These are phyloP conservation scores for Epichloe aotearoae DNA, from an alignment of 2,329 filamentous ascomycete species.

Conservation along the genomic window DNA sequence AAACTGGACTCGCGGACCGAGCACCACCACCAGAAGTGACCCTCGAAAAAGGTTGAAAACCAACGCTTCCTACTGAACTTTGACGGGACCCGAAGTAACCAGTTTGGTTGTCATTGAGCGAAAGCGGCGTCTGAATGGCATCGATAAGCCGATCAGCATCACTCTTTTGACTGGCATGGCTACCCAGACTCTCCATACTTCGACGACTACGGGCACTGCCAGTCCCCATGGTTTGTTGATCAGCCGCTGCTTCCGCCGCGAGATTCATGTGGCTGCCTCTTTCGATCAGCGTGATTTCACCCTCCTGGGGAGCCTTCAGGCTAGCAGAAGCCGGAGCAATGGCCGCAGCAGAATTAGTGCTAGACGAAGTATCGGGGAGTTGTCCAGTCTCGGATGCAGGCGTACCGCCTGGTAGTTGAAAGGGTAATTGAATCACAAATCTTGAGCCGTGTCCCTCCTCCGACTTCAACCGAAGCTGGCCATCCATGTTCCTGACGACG, in stretches of 20 bases:
- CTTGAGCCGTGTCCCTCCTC: constrained; percentile 70
- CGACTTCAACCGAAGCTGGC: constrained; percentile 72
- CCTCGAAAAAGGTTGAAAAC: constrained; percentile 3
- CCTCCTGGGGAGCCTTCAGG: constrained; percentile 20
- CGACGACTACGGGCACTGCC: constrained; percentile 12
- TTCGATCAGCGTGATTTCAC: constrained; percentile 52
- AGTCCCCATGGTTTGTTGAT: constrained; percentile 5
- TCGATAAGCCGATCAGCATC: constrained; percentile 61
- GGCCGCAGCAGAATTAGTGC: constrained; percentile 5
- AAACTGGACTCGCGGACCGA: constrained; percentile 8
- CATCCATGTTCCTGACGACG: constrained; percentile 81
- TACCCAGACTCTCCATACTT: constrained; percentile 28
- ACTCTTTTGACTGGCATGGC: constrained; percentile 37
- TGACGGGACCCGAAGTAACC: constrained; percentile 15
- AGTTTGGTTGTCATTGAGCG: constrained; percentile 23
- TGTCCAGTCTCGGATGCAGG: constrained; percentile 12
- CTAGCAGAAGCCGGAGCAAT: constrained; percentile 12
- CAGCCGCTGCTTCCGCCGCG: constrained; percentile 6
- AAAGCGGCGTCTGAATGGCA: constrained; percentile 51
- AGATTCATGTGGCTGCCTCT: constrained; percentile 20
- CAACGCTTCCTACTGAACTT: constrained; percentile 8
- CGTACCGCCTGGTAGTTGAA: constrained; percentile 42
- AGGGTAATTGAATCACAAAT: constrained; percentile 69
- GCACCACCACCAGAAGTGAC: constrained; percentile 3
- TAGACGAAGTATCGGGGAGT: neutral